Percentiles rank a stretch among this genome's conserved stretches.
These are phyloP conservation scores for Colletotrichum echinochloae DNA, from an alignment of 2,329 filamentous ascomycete species.

Conservation along the genomic window DNA sequence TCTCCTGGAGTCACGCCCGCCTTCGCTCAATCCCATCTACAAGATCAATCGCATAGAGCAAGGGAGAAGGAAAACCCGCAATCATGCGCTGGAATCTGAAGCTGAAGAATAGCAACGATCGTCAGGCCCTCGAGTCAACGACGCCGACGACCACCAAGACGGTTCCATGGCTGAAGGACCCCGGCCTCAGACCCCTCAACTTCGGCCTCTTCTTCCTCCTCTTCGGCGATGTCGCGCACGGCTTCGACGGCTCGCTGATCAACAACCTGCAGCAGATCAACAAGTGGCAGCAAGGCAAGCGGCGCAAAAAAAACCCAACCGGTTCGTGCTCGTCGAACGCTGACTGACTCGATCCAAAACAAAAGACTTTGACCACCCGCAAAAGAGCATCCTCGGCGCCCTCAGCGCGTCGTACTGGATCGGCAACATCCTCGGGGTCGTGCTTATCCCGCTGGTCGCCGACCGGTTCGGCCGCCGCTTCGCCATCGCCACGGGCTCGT, in stretches of 20 bases:
- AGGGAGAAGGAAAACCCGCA: not conserved
- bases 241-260: constrained; percentile 63
- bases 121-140: constrained; percentile 30
- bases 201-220: constrained; percentile 48
- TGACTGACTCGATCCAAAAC: not conserved
- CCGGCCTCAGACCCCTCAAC: constrained; percentile 28
- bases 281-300: constrained; percentile 53
- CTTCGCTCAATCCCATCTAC: not conserved
- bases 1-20: not conserved
- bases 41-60: not conserved
- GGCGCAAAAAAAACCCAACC: not conserved
- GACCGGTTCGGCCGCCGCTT: constrained; percentile 48
- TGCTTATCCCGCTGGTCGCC: constrained; percentile 49
- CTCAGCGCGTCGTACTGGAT: constrained; percentile 56
- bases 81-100: constrained; percentile 30
- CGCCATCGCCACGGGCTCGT: constrained; percentile 48
- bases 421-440: constrained; percentile 55
- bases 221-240: constrained; percentile 56
- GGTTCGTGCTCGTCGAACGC: rapidly evolving
- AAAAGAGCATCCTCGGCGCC: constrained; percentile 47
- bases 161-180: constrained; percentile 21
- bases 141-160: constrained; percentile 32
- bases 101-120: constrained; percentile 27
- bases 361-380: constrained; percentile 49
- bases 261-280: constrained; percentile 59